Percentiles rank a stretch among this genome's conserved stretches.
Conservation (phyloP, 441 rosid species). For the Gossypium lobatum region DNA sequence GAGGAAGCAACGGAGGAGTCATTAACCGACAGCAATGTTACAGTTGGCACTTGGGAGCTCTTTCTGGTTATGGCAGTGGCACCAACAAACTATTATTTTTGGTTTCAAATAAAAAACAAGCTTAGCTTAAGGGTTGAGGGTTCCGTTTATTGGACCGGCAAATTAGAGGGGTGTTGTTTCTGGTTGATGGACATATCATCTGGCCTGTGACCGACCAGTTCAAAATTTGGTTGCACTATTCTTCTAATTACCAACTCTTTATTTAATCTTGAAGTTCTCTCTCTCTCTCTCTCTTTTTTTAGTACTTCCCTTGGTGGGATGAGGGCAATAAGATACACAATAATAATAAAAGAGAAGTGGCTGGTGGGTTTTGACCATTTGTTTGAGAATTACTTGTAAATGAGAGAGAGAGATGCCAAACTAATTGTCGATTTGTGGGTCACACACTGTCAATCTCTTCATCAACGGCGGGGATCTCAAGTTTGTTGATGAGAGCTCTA, state of each 20-base stretch:
- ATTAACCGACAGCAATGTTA: conserved; percentile 23
- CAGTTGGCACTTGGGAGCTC: conserved; percentile 42
- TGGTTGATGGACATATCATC: neutral
- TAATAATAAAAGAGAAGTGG: too few species aligned
- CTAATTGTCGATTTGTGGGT: neutral
- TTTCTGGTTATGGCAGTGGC: neutral
- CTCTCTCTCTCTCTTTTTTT: neutral
- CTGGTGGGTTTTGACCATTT: neutral
- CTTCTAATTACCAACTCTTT: neutral
- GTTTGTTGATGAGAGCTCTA: neutral
- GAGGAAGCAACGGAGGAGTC: neutral
- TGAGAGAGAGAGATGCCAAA: neutral
- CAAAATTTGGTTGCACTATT: neutral
- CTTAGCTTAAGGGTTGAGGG: neutral
- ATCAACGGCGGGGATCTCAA: neutral
- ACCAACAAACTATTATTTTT: neutral
- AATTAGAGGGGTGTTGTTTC: neutral
- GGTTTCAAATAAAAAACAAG: too few species aligned
- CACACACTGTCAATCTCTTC: neutral
- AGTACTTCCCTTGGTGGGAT: neutral
- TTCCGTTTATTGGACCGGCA: neutral
- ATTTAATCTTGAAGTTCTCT: neutral
- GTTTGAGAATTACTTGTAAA: neutral
- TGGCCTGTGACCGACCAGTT: neutral
- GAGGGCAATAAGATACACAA: neutral